Evolutionary conservation across 495 filamentous ascomycete species (phyloP), one percentile per base, ranked within the genome.

Genomic region (Bathelium albidoporum): DNA sequence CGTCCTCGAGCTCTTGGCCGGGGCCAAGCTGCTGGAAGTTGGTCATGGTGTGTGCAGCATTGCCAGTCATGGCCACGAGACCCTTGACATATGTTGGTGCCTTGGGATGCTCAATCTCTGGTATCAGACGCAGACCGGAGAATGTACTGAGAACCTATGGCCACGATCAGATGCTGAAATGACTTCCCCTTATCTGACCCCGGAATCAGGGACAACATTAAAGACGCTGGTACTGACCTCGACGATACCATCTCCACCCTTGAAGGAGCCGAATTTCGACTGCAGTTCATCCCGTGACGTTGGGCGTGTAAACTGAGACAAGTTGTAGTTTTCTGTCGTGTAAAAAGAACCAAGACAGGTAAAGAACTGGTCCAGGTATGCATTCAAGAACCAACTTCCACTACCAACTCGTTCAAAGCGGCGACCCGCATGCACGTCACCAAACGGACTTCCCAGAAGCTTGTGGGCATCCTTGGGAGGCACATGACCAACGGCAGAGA

Each of bases 21-120:
- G 59, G 59, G 22, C 59, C 59, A 26, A 61, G 59, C 29, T 61
- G 59, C 20, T 61, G 59, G 11, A 43, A 61, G 59, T 61, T 61
- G 22, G 59, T 61, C 59, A 61, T 61, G 3, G 59, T 61, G 22
- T 61, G 59, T 41, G 59, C 59, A 2, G 59, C 59, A 43, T 61
- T 61, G 22, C 59, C 59, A 31, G 43, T 61, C 59, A 61, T 61
- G 26, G 59, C 59, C 20, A 61, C 59, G 9, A 43, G 32, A 31
- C 59, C 59, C 34, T 61, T 61, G n/a, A 61, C 32, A 26, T 43
- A 61, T 14, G 59, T 61, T 16, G 59, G 43, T 1, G 59, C 59
- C 26, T 61, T 41, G 20, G 59, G 59, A 29, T 61, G 59, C 59
- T 61, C 59, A 29, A 61, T 61, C 26, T 61, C 59, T 26, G 59